Percentiles rank a stretch among this genome's conserved stretches.
Evolutionary conservation across 495 filamentous ascomycete genomes (phyloP).

Genomic region (Xylaria castorea): DNA sequence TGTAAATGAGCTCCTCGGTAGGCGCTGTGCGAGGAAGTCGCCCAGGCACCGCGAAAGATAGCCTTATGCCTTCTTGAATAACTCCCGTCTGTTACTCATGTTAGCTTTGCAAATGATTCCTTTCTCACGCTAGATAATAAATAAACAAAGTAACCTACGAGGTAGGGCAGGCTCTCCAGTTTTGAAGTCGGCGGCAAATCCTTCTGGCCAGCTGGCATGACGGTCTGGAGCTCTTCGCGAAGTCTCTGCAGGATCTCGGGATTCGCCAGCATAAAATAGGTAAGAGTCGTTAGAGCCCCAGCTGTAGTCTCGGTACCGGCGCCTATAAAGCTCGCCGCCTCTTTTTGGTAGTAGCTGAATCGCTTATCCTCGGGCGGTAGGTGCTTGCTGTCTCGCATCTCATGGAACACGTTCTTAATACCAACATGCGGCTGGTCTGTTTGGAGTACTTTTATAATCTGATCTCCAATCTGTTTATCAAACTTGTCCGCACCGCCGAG

Average conservation of each 20-base stretch:
- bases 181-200: constrained; percentile 2
- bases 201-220: not conserved
- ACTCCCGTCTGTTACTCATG: constrained; percentile 33
- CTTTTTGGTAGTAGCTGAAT: constrained; percentile 45
- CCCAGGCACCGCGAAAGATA: constrained; percentile 47
- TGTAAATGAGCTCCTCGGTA: constrained; percentile 46
- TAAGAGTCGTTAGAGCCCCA: constrained; percentile 44
- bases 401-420: constrained; percentile 10
- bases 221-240: constrained; percentile 45
- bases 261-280: constrained; percentile 48
- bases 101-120: constrained; percentile 13
- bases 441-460: not conserved
- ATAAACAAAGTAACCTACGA: not conserved
- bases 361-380: constrained; percentile 41
- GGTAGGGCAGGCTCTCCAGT: constrained; percentile 1
- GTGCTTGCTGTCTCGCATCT: constrained; percentile 15
- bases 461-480: not conserved
- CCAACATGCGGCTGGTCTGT: constrained; percentile 8
- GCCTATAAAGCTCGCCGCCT: constrained; percentile 51
- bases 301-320: constrained; percentile 59
- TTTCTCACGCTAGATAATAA: not conserved
- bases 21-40: constrained; percentile 52
- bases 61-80: constrained; percentile 50
- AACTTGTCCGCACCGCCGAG: constrained; percentile 3
- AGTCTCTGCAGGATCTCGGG: constrained; percentile 38